Evolutionary conservation across 2,329 filamentous ascomycete genomes (phyloP), one percentile per base, ranked within the genome.

Genomic region (Metarhizium sp.): DNA sequence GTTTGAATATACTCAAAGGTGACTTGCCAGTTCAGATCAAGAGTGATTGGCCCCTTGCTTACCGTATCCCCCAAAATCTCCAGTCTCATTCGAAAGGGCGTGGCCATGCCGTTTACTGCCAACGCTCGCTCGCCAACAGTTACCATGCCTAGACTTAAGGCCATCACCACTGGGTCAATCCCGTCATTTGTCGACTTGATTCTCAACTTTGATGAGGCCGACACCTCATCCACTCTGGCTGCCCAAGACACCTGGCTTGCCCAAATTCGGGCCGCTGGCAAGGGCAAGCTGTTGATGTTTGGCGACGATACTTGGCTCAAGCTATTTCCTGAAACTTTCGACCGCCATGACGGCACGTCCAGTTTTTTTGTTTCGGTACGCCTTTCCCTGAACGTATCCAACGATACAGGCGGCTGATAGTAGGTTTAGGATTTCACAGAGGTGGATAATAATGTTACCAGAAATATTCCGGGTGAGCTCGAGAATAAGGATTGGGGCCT

Each of bases 241-340:
- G 81, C 81, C 32, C 94, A 97, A 71, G 94, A 99, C 68, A 96
- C 91, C 36, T 99, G 95, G 92, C 81, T 99, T 30, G 88, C 91
- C 40, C 94, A 99, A 75, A 84, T 99, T 73, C 92, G 86, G 69
- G 84, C 85, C 40, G 87, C 84, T 64, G 74, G 76, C 29, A 69
- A 75, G 18, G 90, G 89, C 20, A 91, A 89, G 64, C 78, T 97
- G 59, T 77, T 96, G 67, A 94, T 99, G 86, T 96, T 94, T 66
- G 94, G 94, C 51, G 94, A 99, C 66, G 94, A 99, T 69, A 99
- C 94, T 20, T 99, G 94, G 95, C 75, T 99, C 62, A 97, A 96
- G 74, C 78, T 99, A 14, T 99, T 99, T 64, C 94, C 94, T 1
- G 84, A 81, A 16, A 90, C 87, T 50, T 99, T 99, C 73, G 84